Base-by-base conservation (phyloP, 805 yeast genomes). In the Saturnispora gosingensis region DNA sequence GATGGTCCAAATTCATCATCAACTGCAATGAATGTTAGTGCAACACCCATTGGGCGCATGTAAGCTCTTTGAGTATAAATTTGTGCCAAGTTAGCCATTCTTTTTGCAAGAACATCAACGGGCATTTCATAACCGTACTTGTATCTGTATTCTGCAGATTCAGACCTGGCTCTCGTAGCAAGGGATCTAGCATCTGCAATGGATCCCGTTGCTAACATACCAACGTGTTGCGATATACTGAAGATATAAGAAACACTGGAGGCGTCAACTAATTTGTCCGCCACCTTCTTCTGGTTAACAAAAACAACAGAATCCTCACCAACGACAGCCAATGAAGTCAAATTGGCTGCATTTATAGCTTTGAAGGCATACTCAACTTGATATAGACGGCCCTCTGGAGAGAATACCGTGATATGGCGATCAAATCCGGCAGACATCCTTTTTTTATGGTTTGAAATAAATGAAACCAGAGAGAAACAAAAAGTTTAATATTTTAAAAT, bases 71-170 rank as follows among this genome's bases (percentile, higher is more conserved):
- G 99, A 42, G 99, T 93, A 69, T 89, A 93, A 56, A 93, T 80
- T 73, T 93, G 99, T 47, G 96, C 85, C 64, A 89, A 72, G 67
- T 93, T 93, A 51, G 98, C 98, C 86, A 93, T 84, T 67, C 97
- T 79, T 72, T 91, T 91, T 40, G 97, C 87, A 61, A 90, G 73
- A 27, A 85, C 88, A 64, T 88, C 97, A 56, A 87, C 88, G 3
- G 98, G 98, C 88, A 93, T 90, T 65, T 88, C 97, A 66, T 89
- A 93, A 40, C 99, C 99, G 67, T 88, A 87, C 66, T 87, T 85
- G 73, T 91, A 91, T 63, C 87, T 80, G 72, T 87, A 93, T 67
- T 93, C 98, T 16, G 96, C 89, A 28, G 97, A 95, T 70, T 93
- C 99, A n/a, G 86, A 74, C 59, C 96, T 80, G 7, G 98, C 97